A percentile compares a stretch with the other conserved stretches of the same genome.
These are phyloP conservation scores for Saraca asoca DNA, from an alignment of 331 rosid species.

Conservation along the genomic window DNA sequence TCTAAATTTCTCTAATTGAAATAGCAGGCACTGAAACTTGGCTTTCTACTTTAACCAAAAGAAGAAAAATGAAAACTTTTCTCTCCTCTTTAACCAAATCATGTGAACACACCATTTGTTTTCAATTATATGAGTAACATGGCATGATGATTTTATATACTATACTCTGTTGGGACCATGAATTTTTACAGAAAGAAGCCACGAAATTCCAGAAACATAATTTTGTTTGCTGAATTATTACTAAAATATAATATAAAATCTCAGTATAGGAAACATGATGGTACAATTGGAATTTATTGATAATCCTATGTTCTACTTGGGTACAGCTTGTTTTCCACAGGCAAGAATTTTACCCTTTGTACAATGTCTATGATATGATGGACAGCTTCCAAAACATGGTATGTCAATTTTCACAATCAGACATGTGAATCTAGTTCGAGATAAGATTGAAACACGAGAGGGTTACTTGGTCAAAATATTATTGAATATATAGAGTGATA, in stretches of 20 bases:
- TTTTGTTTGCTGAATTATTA: constrained; percentile 19
- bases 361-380: too few species aligned
- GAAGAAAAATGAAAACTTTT: background rate
- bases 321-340: too few species aligned
- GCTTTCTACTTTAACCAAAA: constrained; percentile 19
- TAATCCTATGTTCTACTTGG: background rate
- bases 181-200: constrained; percentile 12
- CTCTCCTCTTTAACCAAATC: constrained; percentile 2
- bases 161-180: constrained; percentile 7
- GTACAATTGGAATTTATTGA: constrained; percentile 9
- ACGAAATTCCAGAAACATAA: constrained; percentile 6
- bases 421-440: too few species aligned
- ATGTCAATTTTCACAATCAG: too few species aligned
- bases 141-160: constrained; percentile 6
- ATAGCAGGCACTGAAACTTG: too few species aligned
- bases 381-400: too few species aligned
- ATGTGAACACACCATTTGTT: too few species aligned
- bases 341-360: too few species aligned
- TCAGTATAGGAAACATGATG: too few species aligned
- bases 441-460: too few species aligned
- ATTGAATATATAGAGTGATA: background rate
- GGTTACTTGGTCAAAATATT: background rate
- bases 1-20: constrained; percentile 9
- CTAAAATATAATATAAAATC: too few species aligned
- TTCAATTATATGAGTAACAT: background rate